Conservation (phyloP, 1,284 basidiomycete species). For the Sporisorium graminicola region DNA sequence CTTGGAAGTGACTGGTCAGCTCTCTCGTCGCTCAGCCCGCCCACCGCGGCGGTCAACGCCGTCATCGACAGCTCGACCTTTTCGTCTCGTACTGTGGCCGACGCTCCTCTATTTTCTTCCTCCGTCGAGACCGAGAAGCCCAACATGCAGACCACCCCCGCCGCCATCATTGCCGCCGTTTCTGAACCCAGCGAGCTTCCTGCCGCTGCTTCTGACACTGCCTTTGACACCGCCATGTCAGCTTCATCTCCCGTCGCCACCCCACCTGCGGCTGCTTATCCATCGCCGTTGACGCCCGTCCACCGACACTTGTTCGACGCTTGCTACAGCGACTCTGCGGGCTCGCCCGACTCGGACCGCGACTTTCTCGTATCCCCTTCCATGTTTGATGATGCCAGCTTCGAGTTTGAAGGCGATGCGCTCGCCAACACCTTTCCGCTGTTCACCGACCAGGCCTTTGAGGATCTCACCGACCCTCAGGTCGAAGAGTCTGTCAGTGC, state of each 20-base stretch:
- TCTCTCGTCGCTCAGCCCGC: constrained; percentile 37
- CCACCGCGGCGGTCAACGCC: constrained; percentile 10
- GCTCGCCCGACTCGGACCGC: constrained; percentile 48
- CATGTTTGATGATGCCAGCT: constrained; percentile 46
- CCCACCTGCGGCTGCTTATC: background rate
- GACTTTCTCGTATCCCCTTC: constrained; percentile 52
- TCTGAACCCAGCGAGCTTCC: background rate
- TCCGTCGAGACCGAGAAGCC: constrained; percentile 27
- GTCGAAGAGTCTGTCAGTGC: constrained; percentile 17
- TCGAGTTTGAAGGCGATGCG: constrained; percentile 40
- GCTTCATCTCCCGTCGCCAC: background rate
- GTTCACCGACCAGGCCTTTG: constrained; percentile 35
- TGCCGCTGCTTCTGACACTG: background rate
- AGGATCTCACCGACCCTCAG: constrained; percentile 15
- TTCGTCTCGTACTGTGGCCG: constrained; percentile 11
- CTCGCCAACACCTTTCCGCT: constrained; percentile 36
- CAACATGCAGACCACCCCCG: background rate
- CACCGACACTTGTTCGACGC: constrained; percentile 42
- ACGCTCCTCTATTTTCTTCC: constrained; percentile 19
- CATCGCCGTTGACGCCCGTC: constrained; percentile 31
- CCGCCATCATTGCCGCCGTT: background rate
- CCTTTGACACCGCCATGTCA: background rate
- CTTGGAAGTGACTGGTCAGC: constrained; percentile 46
- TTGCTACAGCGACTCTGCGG: constrained; percentile 43
- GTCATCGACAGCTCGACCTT: constrained; percentile 7